Evolutionary conservation across 2,329 filamentous ascomycete genomes (phyloP).

Genomic region (Fusarium sp.): DNA sequence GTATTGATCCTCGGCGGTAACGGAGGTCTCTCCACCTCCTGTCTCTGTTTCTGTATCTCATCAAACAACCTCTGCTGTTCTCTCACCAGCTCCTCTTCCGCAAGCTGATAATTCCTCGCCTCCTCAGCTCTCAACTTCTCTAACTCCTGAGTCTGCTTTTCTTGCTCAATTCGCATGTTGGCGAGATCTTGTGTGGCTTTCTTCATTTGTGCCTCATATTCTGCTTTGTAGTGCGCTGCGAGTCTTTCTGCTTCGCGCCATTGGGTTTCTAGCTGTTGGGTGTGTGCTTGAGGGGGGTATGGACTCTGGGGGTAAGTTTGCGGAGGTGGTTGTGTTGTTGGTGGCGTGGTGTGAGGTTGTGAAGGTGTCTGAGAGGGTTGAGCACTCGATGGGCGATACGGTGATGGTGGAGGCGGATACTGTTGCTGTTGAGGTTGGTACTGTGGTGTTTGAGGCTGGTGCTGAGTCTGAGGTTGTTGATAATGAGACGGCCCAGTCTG

Average conservation of each 20-base stretch:
- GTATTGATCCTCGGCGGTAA: slow-evolving; percentile 20
- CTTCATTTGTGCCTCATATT: slow-evolving; percentile 29
- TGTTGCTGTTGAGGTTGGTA: slow-evolving; percentile 10
- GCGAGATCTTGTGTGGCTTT: slow-evolving; percentile 22
- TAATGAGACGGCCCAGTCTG: slow-evolving; percentile 1
- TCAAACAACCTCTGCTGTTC: slow-evolving; percentile 32
- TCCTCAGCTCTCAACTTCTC: slow-evolving; percentile 18
- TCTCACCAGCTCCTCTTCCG: slow-evolving; percentile 19
- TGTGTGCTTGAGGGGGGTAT: slow-evolving; percentile 2
- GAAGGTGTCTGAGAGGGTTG: background rate
- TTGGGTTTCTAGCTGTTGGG: slow-evolving; percentile 29
- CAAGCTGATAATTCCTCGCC: slow-evolving; percentile 3
- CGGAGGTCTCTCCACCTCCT: background rate
- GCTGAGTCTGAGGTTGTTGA: slow-evolving; percentile 14
- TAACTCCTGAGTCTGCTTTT: slow-evolving; percentile 13
- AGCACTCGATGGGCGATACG: background rate
- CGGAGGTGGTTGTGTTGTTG: background rate
- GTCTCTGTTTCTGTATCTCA: slow-evolving; percentile 26
- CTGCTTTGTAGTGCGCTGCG: slow-evolving; percentile 37
- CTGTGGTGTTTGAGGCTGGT: slow-evolving; percentile 19
- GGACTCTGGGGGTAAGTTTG: background rate
- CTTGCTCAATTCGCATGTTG: slow-evolving; percentile 6
- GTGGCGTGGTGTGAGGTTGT: background rate
- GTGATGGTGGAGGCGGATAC: slow-evolving; percentile 1
- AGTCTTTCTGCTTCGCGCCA: slow-evolving; percentile 38